phyloP scores from a whole-genome alignment of 2,329 filamentous ascomycete species.

The Fusarium irregulare region DNA sequence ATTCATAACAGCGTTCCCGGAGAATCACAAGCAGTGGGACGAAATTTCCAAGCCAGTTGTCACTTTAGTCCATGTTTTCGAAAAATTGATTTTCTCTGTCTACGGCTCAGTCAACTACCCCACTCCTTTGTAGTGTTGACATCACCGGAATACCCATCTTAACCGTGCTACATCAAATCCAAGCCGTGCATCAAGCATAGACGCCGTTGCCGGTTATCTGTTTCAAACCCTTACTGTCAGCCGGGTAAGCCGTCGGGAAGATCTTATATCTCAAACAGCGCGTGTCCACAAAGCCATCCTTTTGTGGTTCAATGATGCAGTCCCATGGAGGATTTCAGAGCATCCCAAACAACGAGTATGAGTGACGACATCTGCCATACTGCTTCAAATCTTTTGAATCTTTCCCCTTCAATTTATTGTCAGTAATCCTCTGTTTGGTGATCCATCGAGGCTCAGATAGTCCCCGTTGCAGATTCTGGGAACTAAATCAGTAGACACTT shows the following conservation, averaged over 20 bases:
- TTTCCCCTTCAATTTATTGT: background rate
- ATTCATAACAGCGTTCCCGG: too few species aligned
- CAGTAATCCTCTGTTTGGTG: background rate
- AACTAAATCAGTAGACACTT: background rate
- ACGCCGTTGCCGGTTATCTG: background rate
- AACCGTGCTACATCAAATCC: background rate
- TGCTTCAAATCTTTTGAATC: too few species aligned
- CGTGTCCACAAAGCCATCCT: background rate
- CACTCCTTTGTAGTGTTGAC: too few species aligned
- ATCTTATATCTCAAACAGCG: background rate
- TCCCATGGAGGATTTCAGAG: background rate
- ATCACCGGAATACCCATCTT: background rate
- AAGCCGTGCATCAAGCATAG: background rate
- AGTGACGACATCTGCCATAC: background rate
- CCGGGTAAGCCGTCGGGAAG: background rate
- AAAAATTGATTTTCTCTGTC: too few species aligned
- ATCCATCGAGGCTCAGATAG: background rate
- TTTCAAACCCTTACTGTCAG: background rate
- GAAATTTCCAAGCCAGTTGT: too few species aligned
- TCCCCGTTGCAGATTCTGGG: background rate
- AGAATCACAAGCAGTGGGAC: too few species aligned
- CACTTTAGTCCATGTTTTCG: too few species aligned
- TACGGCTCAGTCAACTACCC: too few species aligned
- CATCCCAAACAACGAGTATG: background rate
- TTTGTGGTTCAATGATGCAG: background rate